Evolutionary conservation across 257 asterid species (phyloP).

Genomic region (Ocimum tenuiflorum): DNA sequence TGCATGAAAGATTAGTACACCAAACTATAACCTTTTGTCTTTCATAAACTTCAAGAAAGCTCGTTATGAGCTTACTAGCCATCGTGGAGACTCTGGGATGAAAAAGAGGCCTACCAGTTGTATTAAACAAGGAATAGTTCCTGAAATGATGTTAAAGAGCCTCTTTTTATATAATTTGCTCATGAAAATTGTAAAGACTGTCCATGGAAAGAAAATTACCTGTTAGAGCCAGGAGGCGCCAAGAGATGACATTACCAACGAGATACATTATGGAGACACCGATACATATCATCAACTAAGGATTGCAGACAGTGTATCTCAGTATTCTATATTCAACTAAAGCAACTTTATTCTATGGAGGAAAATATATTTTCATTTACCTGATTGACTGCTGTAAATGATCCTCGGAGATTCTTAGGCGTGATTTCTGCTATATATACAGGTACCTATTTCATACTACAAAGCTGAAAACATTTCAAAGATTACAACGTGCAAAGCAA

Average conservation of each 20-base stretch:
- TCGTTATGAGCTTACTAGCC: constrained; percentile 54
- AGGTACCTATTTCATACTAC: constrained; percentile 54
- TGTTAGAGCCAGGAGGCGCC: constrained; percentile 72
- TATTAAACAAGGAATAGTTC: constrained; percentile 61
- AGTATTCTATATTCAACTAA: background rate
- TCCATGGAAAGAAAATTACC: constrained; percentile 34
- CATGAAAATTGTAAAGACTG: background rate
- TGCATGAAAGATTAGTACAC: constrained; percentile 19
- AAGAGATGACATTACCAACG: constrained; percentile 57
- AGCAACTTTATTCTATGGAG: background rate
- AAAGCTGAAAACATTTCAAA: constrained; percentile 13
- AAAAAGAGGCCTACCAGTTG: constrained; percentile 60
- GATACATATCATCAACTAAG: constrained; percentile 79
- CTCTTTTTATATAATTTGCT: background rate
- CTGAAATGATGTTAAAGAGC: constrained; percentile 34
- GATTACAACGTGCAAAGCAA: background rate
- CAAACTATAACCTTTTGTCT: background rate
- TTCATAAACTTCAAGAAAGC: background rate
- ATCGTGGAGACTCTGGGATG: constrained; percentile 91
- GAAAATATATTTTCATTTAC: constrained; percentile 22
- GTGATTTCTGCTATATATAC: constrained; percentile 87
- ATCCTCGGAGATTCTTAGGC: constrained; percentile 82
- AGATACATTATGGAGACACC: constrained; percentile 72
- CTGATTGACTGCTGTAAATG: constrained; percentile 77
- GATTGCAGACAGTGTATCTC: constrained; percentile 20